Percentiles rank a stretch among this genome's conserved stretches.
These are phyloP conservation scores for Passiflora organensis DNA, from an alignment of 345 rosid genomes.

Conservation along the genomic window DNA sequence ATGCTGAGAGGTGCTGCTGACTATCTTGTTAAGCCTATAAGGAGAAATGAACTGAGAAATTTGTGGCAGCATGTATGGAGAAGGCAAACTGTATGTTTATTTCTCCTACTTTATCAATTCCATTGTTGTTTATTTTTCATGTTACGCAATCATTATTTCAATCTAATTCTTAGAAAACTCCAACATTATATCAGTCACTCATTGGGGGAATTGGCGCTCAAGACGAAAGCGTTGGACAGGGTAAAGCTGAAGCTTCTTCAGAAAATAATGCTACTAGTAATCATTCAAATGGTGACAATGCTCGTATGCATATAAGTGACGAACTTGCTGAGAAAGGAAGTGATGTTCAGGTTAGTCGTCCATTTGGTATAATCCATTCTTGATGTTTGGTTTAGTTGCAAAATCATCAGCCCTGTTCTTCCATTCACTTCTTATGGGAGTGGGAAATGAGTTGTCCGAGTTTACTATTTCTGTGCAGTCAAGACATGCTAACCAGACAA, in stretches of 20 bases:
- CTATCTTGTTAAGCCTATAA: conserved; percentile 26
- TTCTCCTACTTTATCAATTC: too few species aligned
- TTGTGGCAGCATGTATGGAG: conserved; percentile 34
- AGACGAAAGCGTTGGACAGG: conserved; percentile 67
- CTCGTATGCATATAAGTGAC: conserved; percentile 31
- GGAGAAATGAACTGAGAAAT: conserved; percentile 26
- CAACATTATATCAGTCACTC: conserved; percentile 23
- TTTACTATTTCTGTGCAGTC: too few species aligned
- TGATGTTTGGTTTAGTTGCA: neutral
- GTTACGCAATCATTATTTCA: too few species aligned
- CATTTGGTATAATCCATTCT: neutral
- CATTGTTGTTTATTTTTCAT: too few species aligned
- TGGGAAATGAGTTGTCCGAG: too few species aligned
- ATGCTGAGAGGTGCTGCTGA: conserved; percentile 27
- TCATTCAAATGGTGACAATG: conserved; percentile 41
- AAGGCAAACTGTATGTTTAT: neutral
- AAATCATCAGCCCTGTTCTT: too few species aligned
- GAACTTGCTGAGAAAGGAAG: conserved; percentile 52
- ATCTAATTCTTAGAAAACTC: too few species aligned
- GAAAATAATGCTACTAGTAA: conserved; percentile 61
- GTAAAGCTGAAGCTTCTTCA: conserved; percentile 62
- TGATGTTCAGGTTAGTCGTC: conserved; percentile 65
- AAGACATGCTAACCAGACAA: too few species aligned
- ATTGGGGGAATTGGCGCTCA: conserved; percentile 39
- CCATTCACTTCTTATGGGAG: too few species aligned